Evolutionary conservation across 1,284 basidiomycete genomes (phyloP).

Genomic region (Coniferiporia weirii): DNA sequence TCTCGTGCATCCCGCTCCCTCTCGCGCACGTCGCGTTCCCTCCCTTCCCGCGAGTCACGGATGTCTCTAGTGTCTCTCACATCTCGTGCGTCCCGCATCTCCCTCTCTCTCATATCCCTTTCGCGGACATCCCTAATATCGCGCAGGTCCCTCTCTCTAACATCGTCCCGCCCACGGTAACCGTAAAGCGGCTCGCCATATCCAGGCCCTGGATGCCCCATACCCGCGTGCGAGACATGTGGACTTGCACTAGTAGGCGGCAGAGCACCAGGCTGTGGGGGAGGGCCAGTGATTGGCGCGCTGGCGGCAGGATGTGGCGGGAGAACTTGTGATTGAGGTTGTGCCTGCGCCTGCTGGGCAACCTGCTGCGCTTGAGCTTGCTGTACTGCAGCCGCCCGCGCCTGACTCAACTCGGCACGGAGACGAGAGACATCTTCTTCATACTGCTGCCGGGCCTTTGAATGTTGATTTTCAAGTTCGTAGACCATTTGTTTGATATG

Average conservation of each 20-base stretch:
- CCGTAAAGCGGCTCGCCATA: conserved; percentile 22
- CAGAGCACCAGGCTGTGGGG: conserved; percentile 22
- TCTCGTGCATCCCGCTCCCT: conserved; percentile 4
- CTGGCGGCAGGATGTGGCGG: conserved; percentile 20
- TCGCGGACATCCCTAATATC: conserved; percentile 18
- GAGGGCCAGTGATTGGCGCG: conserved; percentile 23
- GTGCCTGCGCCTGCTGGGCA: conserved; percentile 12
- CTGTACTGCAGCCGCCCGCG: conserved; percentile 29
- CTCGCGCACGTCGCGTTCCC: conserved; percentile 8
- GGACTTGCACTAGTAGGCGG: conserved; percentile 23
- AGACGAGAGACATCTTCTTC: conserved; percentile 70
- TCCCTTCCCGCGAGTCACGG: conserved; percentile 1
- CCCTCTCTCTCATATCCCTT: conserved; percentile 22
- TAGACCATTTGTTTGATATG: conserved; percentile 72
- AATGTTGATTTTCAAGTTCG: conserved; percentile 72
- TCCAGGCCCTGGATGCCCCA: conserved; percentile 14
- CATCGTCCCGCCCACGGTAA: conserved; percentile 23
- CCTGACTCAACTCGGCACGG: conserved; percentile 54
- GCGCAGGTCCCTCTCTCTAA: conserved; percentile 11
- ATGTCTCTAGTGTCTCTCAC: background rate
- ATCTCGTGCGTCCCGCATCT: conserved; percentile 6
- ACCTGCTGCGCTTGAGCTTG: conserved; percentile 15
- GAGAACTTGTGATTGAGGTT: conserved; percentile 7
- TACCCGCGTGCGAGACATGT: conserved; percentile 9
- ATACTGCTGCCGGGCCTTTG: conserved; percentile 67